Base-by-base conservation (phyloP, 371 early-diverging fungal genomes). In the Apophysomyces ossiformis region DNA sequence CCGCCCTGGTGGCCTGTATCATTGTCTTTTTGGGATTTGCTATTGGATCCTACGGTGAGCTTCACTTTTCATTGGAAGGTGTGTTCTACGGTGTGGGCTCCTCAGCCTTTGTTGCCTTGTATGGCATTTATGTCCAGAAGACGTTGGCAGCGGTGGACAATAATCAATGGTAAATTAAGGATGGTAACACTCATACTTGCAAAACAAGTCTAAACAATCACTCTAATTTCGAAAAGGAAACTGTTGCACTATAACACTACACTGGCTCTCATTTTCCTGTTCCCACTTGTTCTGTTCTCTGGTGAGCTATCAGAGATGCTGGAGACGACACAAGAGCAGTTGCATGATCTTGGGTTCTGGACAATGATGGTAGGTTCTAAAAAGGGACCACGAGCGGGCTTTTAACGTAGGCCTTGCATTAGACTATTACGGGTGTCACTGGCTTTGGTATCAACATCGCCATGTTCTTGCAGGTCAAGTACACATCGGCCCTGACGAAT, bases 401-500 rank as follows among this genome's bases (percentile, higher is more conserved):
- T 50, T 21, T 7, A 50, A 7, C 21, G 9, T 9, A 7, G 11
- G 5, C 21, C 7, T 18, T 50, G n/a, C 7, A 7, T 32, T 68
- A 83, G 84, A 87, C 86, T 5, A 44, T 89, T 43, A 89, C 91
- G n/a, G 91, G 89, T 43, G 69, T 89, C 35, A 87, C 87, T 13
- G 91, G 91, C 3, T 91, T 91, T 73, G 81, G 86, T 68, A 89
- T 91, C 75, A 91, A 91, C 68, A 89, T 87, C 63, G 86, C 91
- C 79, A 89, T 88, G 83, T 91, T 91, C 76, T 78, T 89, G 76
- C 89, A 89, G 77, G 89, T 91, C 81, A 91, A 89, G 79, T 87
- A 85, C 63, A 91, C 91, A 1, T 87, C 91, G 26, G 88, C 91
- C 21, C 71, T 91, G 69, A 91, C 91, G n/a, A 89, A 87, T 69